Evolutionary conservation across 2,329 filamentous ascomycete genomes (phyloP).

Genomic region (Xylaria arbuscula): DNA sequence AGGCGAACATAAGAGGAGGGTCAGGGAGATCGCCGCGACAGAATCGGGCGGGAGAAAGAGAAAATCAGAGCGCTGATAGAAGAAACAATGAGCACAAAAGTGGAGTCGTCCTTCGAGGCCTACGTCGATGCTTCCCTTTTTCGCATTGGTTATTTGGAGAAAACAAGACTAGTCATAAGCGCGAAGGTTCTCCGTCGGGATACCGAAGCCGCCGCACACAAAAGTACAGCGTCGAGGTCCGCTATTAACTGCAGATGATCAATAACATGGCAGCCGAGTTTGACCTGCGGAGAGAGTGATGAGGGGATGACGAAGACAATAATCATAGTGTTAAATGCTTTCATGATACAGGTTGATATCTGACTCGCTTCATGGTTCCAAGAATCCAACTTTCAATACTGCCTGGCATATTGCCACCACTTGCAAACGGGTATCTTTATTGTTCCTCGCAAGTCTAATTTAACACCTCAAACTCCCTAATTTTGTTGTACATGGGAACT

Average conservation of each 20-base stretch:
- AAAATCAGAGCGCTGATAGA: not conserved
- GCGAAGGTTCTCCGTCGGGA: not conserved
- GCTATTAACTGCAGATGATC: not conserved
- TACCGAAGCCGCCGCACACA: not conserved
- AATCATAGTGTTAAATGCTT: not conserved
- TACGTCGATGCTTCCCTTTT: slow-evolving; percentile 14
- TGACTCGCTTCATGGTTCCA: not conserved
- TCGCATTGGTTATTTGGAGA: slow-evolving; percentile 3
- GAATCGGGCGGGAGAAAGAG: not conserved
- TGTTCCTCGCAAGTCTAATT: slow-evolving; percentile 12
- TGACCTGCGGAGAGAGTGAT: not conserved
- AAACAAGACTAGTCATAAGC: not conserved
- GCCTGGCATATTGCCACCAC: not conserved
- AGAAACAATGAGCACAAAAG: not conserved
- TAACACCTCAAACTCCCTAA: slow-evolving; percentile 21
- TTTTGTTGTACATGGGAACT: slow-evolving; percentile 8
- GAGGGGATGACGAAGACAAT: too few relatives aligned
- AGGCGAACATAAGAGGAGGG: not conserved
- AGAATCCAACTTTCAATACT: not conserved
- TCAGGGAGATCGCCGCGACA: not conserved
- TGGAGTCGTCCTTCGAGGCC: not conserved
- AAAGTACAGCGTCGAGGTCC: slow-evolving; percentile 1
- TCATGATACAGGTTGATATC: not conserved
- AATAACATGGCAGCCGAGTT: not conserved
- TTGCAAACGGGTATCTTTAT: slow-evolving; percentile 32